Evolutionary conservation across 768 basidiomycete genomes (phyloP), one percentile per base, ranked within the genome.

Genomic region (Termitomyces sp.): DNA sequence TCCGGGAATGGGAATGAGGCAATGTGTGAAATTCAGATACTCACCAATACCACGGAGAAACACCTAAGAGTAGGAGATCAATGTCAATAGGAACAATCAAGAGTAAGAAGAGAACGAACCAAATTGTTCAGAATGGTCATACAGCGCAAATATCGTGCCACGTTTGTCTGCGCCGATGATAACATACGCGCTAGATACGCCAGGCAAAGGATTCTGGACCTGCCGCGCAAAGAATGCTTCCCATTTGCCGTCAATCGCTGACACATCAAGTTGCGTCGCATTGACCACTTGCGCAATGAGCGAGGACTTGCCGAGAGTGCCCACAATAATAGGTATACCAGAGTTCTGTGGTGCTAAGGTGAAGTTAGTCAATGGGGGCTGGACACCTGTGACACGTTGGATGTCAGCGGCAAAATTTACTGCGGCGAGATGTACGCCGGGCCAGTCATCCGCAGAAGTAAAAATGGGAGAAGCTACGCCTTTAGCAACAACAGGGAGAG

Each of bases 41-140:
- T 48, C 65, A 83, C 83, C 83, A 87, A 62, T 82, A 85, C 85
- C 86, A 87, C n/a, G 86, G 86, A 20, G 85, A 86, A 38, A 87
- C 85, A 59, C 85, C 84, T 86, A 45, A 17, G 61, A 53, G 55
- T 40, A 15, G 14, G 20, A 51, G 38, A 56, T 51, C 50, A 57
- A 51, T 40, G 7, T 58, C 40, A 46, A 3, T 3, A 20, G 15
- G 14, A 29, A 40, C 17, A 15, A 42, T 10, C 5, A 4, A n/a
- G 59, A 34, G 32, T 43, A 47, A 20, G 49, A 54, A 15, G 25
- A 40, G 38, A 31, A 62, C 65, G 53, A 47, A 82, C 87, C 87
- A 68, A 88, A 83, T 67, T 88, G 87, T 68, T 89, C 87, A 10
- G 84, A 85, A 59, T 86, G 82, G 67, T 87, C 86, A 67, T 89